These are phyloP conservation scores for Knoxdaviesia capensis DNA, from an alignment of 2,329 filamentous ascomycete genomes.

Conservation along the genomic window DNA sequence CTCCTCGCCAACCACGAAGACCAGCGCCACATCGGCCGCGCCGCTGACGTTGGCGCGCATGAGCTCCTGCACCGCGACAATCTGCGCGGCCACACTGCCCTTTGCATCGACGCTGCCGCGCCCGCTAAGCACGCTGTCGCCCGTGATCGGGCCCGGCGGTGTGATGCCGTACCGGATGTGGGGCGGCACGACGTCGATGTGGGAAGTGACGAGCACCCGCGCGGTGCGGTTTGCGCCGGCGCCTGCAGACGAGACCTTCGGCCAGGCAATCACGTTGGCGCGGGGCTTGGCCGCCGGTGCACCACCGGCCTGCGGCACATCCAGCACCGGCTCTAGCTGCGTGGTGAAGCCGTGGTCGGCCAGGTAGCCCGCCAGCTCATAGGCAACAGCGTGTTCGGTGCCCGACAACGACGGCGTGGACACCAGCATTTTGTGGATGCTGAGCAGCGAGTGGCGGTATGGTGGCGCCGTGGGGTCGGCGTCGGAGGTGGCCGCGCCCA, in stretches of 20 bases:
- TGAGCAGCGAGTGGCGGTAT: constrained; percentile 2
- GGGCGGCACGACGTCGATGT: constrained; percentile 65
- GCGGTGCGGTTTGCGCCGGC: constrained; percentile 24
- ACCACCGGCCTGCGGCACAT: constrained; percentile 8
- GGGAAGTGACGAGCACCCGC: constrained; percentile 49
- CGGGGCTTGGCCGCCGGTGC: constrained; percentile 15
- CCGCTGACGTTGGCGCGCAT: constrained; percentile 18
- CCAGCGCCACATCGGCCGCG: constrained; percentile 32
- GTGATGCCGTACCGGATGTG: constrained; percentile 45
- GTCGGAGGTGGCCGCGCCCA: no score
- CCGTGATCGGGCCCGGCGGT: constrained; percentile 21
- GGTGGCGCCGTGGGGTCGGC: background rate
- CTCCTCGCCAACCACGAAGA: constrained; percentile 72
- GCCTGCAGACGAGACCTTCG: constrained; percentile 10
- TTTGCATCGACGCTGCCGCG: constrained; percentile 59
- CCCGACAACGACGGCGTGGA: constrained; percentile 5
- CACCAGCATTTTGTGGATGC: constrained; percentile 4
- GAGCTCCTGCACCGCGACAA: constrained; percentile 43
- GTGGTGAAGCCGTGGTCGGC: constrained; percentile 21
- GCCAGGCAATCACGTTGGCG: constrained; percentile 63
- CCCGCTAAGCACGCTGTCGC: constrained; percentile 39
- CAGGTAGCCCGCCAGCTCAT: constrained; percentile 50
- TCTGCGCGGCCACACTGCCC: constrained; percentile 50
- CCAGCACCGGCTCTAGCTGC: constrained; percentile 19
- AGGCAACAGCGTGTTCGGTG: constrained; percentile 28